Conservation (phyloP, 768 basidiomycete species). For the Amanita exitialis region DNA sequence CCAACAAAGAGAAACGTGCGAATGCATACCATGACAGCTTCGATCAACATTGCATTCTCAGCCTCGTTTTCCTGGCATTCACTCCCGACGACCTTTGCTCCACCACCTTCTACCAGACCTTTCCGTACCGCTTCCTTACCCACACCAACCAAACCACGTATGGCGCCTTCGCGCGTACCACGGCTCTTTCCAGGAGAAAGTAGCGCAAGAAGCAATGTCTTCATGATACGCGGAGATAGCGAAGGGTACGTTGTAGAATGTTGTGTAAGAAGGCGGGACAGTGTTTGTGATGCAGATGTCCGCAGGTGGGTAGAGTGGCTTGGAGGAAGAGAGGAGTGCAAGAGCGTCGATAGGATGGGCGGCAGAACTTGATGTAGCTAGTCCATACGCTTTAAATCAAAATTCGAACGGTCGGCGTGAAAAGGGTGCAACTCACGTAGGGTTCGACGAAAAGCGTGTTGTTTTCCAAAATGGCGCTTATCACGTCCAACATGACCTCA, state of each 20-base stretch:
- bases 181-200: slow-evolving; percentile 60
- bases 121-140: slow-evolving; percentile 80
- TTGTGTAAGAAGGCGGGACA: slow-evolving; percentile 71
- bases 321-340: slow-evolving; percentile 77
- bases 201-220: slow-evolving; percentile 84
- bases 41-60: slow-evolving; percentile 37
- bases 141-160: slow-evolving; percentile 77
- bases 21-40: slow-evolving; percentile 49
- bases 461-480: slow-evolving; percentile 80
- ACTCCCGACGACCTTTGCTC: slow-evolving; percentile 62
- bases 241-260: slow-evolving; percentile 87
- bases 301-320: slow-evolving; percentile 66
- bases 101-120: slow-evolving; percentile 73
- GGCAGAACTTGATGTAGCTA: slow-evolving; percentile 96
- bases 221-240: slow-evolving; percentile 83
- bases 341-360: slow-evolving; percentile 81
- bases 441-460: slow-evolving; percentile 89
- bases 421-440: slow-evolving; percentile 58
- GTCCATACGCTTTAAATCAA: slow-evolving; percentile 1
- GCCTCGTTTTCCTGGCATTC: slow-evolving; percentile 38
- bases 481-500: slow-evolving; percentile 76
- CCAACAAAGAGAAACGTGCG: background rate
- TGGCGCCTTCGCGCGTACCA: slow-evolving; percentile 83
- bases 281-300: slow-evolving; percentile 71
- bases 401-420: background rate